Conservation (phyloP, 805 yeast species). For the Huiozyma naganishii region DNA sequence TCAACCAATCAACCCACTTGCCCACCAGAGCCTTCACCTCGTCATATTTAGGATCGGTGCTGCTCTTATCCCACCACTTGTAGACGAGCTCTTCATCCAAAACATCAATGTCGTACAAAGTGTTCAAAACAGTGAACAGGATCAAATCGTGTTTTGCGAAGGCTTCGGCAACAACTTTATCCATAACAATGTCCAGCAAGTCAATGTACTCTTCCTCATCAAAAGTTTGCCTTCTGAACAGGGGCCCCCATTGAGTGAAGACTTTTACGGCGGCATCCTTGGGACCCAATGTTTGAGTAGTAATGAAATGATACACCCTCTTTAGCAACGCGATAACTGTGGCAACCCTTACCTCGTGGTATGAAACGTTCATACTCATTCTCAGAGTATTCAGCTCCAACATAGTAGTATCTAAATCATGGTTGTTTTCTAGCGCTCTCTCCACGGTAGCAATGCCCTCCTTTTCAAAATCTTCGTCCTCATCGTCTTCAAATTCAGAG, state of each 20-base stretch:
- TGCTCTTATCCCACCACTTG: constrained; percentile 61
- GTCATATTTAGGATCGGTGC: constrained; percentile 33
- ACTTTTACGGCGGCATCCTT: constrained; percentile 70
- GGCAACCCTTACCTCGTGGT: constrained; percentile 83
- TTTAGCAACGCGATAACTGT: constrained; percentile 62
- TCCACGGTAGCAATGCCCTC: constrained; percentile 94
- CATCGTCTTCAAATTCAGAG: constrained; percentile 35
- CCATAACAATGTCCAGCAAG: constrained; percentile 41
- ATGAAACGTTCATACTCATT: constrained; percentile 95
- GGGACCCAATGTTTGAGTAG: constrained; percentile 65
- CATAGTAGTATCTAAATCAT: constrained; percentile 85
- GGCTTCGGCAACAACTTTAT: constrained; percentile 13
- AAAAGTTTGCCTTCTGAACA: constrained; percentile 79
- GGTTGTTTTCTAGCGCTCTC: constrained; percentile 85
- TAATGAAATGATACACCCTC: constrained; percentile 61
- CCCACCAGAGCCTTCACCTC: constrained; percentile 46
- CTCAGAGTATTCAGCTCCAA: constrained; percentile 87
- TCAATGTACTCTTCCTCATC: constrained; percentile 70
- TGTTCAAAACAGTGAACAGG: constrained; percentile 34
- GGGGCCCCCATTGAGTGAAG: constrained; percentile 69
- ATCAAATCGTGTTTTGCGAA: constrained; percentile 29
- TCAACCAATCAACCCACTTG: constrained; percentile 81
- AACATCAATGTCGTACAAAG: constrained; percentile 72
- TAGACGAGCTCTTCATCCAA: constrained; percentile 71
- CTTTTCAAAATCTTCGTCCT: constrained; percentile 50